These are phyloP conservation scores for Ilyonectria robusta DNA, from an alignment of 2,329 filamentous ascomycete species.

Conservation along the genomic window DNA sequence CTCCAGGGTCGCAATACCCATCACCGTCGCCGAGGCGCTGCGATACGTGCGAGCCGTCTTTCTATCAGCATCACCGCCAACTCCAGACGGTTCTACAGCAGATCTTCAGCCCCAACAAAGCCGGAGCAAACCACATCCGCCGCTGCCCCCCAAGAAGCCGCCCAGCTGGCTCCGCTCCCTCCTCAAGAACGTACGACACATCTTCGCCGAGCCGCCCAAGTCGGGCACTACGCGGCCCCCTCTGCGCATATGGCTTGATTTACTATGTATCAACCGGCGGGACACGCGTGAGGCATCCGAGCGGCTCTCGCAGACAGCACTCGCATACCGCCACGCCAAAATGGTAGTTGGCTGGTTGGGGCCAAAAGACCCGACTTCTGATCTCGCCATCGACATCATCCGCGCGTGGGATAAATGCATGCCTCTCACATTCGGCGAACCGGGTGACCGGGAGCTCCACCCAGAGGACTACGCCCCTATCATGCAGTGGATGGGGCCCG, in stretches of 20 bases:
- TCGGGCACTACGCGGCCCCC: slow-evolving; percentile 22
- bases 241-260: slow-evolving; percentile 41
- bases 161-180: slow-evolving; percentile 42
- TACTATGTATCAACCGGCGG: slow-evolving; percentile 39
- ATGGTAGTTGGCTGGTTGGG: slow-evolving; percentile 44
- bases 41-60: slow-evolving; percentile 44
- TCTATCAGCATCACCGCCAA: slow-evolving; percentile 28
- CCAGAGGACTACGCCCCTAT: slow-evolving; percentile 41
- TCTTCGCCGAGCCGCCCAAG: slow-evolving; percentile 30
- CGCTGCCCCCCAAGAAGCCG: slow-evolving; percentile 37
- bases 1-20: slow-evolving; percentile 33
- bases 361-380: slow-evolving; percentile 37
- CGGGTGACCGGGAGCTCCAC: slow-evolving; percentile 40
- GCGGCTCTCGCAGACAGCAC: slow-evolving; percentile 39
- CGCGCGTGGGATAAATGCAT: slow-evolving; percentile 43
- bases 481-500: slow-evolving; percentile 43
- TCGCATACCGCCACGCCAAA: slow-evolving; percentile 38
- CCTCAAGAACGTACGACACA: slow-evolving; percentile 27
- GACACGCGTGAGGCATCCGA: slow-evolving; percentile 36
- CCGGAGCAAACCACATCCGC: slow-evolving; percentile 6
- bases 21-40: slow-evolving; percentile 36
- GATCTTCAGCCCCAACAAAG: slow-evolving; percentile 27
- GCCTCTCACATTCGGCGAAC: slow-evolving; percentile 39
- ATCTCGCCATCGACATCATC: slow-evolving; percentile 42
- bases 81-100: slow-evolving; percentile 24